These are phyloP conservation scores for Wickerhamomyces sp. DNA, from an alignment of 1,139 yeast genomes.

Conservation along the genomic window DNA sequence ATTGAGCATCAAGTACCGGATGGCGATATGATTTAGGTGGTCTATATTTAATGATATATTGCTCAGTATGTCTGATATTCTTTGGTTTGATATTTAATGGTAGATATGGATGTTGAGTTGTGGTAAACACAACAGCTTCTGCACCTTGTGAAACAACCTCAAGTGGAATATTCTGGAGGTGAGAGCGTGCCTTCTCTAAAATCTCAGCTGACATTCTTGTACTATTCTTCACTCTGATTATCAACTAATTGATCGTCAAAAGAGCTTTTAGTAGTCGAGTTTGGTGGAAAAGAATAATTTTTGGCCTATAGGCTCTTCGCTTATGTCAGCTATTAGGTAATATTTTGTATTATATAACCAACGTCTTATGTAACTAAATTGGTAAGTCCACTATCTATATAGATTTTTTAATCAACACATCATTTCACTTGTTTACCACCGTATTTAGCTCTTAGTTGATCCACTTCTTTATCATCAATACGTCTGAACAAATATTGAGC, in stretches of 20 bases:
- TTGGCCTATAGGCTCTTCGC: neutral
- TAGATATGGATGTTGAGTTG: slow-evolving; percentile 65
- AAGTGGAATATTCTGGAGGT: slow-evolving; percentile 45
- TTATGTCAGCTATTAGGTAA: too few species aligned
- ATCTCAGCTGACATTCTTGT: slow-evolving; percentile 30
- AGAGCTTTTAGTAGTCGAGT: neutral
- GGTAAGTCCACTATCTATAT: neutral
- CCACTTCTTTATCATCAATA: slow-evolving; percentile 86
- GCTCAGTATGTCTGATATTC: slow-evolving; percentile 22
- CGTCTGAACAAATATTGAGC: slow-evolving; percentile 88
- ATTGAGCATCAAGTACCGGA: slow-evolving; percentile 66
- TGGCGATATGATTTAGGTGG: slow-evolving; percentile 91
- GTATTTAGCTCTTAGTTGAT: slow-evolving; percentile 79
- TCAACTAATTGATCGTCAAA: neutral
- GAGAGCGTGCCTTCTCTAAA: slow-evolving; percentile 34
- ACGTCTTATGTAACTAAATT: neutral
- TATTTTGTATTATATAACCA: too few species aligned
- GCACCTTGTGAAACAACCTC: slow-evolving; percentile 85
- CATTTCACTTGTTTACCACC: slow-evolving; percentile 57
- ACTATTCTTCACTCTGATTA: neutral
- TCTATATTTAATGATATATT: slow-evolving; percentile 73
- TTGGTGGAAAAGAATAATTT: too few species aligned
- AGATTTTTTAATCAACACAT: neutral
- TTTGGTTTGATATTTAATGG: slow-evolving; percentile 24
- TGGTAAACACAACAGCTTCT: slow-evolving; percentile 76